A percentile compares a stretch with the other conserved stretches of the same genome.
Conservation (phyloP, 2,329 filamentous ascomycete species). For the Claviceps fusiformis region DNA sequence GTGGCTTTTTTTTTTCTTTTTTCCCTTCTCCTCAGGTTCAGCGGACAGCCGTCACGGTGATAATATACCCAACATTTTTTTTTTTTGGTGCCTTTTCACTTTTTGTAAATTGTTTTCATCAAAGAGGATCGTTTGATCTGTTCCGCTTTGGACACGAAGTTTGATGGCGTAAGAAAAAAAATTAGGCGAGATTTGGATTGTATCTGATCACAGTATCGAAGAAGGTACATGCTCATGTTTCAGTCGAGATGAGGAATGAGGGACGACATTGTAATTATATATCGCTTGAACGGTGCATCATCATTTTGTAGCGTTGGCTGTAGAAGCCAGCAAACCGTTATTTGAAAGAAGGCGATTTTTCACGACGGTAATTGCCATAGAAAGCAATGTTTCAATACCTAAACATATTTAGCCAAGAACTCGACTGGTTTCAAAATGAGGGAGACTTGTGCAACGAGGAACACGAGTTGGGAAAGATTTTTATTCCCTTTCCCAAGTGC, state of each 20-base stretch:
- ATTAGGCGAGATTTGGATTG: slow-evolving; percentile 5
- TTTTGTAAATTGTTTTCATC: slow-evolving; percentile 10
- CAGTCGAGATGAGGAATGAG: slow-evolving; percentile 2
- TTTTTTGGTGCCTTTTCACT: not conserved
- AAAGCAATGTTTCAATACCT: slow-evolving; percentile 1
- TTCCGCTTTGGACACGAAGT: slow-evolving; percentile 4
- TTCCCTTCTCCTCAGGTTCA: slow-evolving; percentile 3
- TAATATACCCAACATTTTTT: slow-evolving; percentile 17
- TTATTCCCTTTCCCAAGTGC: no score
- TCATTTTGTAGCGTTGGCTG: slow-evolving; percentile 1
- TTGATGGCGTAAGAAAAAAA: slow-evolving; percentile 7
- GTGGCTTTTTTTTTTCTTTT: slow-evolving; percentile 14
- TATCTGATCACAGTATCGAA: slow-evolving; percentile 6
- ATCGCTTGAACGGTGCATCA: slow-evolving; percentile 6
- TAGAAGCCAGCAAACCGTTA: not conserved
- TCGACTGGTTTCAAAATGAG: not conserved
- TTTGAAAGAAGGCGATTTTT: slow-evolving; percentile 3
- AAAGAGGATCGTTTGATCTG: not conserved
- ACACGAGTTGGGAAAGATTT: not conserved
- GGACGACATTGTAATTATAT: slow-evolving; percentile 6
- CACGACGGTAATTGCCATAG: slow-evolving; percentile 1
- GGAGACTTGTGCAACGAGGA: not conserved
- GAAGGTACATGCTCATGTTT: slow-evolving; percentile 5
- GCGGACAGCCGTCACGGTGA: slow-evolving; percentile 8
- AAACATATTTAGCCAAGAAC: slow-evolving; percentile 9